Percentiles rank a stretch among this genome's conserved stretches.
These are phyloP conservation scores for Gillenia trifoliata DNA, from an alignment of 306 rosid species.

Conservation along the genomic window DNA sequence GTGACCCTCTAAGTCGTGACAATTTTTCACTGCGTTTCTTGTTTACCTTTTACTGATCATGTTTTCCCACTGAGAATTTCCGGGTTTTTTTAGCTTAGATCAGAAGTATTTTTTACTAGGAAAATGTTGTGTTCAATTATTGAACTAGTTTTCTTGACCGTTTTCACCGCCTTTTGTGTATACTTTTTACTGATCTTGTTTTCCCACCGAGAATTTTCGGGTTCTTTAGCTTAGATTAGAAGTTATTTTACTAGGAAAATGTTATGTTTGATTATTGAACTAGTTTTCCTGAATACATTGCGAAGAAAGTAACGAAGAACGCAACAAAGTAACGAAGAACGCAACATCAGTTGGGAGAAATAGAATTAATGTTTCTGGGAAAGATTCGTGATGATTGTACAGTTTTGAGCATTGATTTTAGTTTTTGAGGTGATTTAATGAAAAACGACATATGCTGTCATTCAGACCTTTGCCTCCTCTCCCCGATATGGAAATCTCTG, in stretches of 20 bases:
- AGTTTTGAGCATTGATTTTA: constrained; percentile 7
- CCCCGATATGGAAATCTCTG: constrained; percentile 89
- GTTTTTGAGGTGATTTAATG: constrained; percentile 12
- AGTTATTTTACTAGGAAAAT: neutral
- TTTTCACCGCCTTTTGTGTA: neutral
- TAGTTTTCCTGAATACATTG: neutral
- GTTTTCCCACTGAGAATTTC: neutral
- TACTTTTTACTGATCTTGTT: neutral
- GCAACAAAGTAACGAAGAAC: neutral
- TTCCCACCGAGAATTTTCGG: neutral
- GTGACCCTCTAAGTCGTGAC: constrained; percentile 25
- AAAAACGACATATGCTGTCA: constrained; percentile 14
- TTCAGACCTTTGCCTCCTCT: constrained; percentile 93
- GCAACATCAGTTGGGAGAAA: neutral
- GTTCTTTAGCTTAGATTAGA: neutral
- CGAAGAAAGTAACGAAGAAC: neutral
- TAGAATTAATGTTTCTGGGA: neutral
- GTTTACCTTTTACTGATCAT: neutral
- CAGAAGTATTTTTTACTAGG: neutral
- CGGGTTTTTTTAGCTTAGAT: neutral
- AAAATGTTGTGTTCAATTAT: neutral
- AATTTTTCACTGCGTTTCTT: neutral
- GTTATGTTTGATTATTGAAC: neutral
- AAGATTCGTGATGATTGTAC: neutral
- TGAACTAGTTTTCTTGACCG: neutral